Percentiles rank a stretch among this genome's conserved stretches.
These are phyloP conservation scores for Helenozyma baotianmanensis DNA, from an alignment of 805 yeast genomes.

Conservation along the genomic window DNA sequence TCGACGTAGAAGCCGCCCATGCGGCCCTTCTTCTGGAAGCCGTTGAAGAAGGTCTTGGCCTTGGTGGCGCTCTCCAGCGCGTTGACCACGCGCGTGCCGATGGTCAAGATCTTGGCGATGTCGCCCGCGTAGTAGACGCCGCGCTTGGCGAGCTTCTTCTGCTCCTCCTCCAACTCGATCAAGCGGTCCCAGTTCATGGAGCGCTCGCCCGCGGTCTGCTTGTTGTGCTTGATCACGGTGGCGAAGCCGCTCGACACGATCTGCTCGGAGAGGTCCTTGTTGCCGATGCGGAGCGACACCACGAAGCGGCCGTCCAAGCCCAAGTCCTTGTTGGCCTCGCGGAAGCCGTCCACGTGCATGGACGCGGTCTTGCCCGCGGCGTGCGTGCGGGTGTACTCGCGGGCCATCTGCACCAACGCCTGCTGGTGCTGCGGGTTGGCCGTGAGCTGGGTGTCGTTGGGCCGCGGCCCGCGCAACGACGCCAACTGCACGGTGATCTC, in stretches of 20 bases:
- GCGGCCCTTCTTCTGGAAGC: constrained; percentile 61
- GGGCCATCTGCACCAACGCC: constrained; percentile 59
- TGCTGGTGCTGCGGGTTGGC: constrained; percentile 34
- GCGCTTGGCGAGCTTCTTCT: constrained; percentile 46
- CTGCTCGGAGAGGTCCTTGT: constrained; percentile 54
- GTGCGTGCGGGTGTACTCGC: constrained; percentile 66
- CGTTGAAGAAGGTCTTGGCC: constrained; percentile 69
- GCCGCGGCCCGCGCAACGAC: constrained; percentile 71
- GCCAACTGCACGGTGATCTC: constrained; percentile 71
- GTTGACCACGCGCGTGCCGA: constrained; percentile 62
- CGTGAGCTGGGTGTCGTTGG: constrained; percentile 48
- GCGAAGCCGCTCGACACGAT: constrained; percentile 68
- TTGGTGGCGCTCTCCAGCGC: constrained; percentile 72
- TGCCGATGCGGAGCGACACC: constrained; percentile 51
- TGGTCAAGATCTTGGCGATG: constrained; percentile 45
- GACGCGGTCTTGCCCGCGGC: constrained; percentile 69
- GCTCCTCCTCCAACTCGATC: constrained; percentile 62
- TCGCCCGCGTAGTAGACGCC: constrained; percentile 58
- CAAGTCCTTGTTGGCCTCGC: constrained; percentile 52
- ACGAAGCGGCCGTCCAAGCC: constrained; percentile 62
- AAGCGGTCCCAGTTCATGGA: constrained; percentile 75
- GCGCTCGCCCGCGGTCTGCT: constrained; percentile 62
- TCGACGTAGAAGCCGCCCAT: constrained; percentile 67
- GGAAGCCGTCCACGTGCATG: constrained; percentile 56
- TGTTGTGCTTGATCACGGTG: constrained; percentile 71